Conservation (phyloP, 2,329 filamentous ascomycete species). For the Epichloe coenophiala region DNA sequence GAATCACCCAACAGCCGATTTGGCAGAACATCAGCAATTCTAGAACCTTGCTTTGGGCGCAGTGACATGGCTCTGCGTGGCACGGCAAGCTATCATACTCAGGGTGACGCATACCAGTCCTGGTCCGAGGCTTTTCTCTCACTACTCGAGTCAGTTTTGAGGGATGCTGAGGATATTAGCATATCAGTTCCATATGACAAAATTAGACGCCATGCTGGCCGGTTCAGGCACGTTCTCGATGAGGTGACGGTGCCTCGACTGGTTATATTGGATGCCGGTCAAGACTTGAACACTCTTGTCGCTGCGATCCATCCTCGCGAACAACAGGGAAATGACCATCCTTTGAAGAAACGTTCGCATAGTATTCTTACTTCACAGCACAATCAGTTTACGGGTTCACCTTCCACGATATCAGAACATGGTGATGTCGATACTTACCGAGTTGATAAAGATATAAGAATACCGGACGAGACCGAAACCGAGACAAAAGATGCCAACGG, state of each 20-base stretch:
- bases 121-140: slow-evolving; percentile 46
- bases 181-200: slow-evolving; percentile 43
- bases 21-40: slow-evolving; percentile 22
- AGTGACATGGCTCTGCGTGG: background rate
- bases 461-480: no score
- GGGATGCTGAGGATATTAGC: slow-evolving; percentile 47
- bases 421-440: background rate
- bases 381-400: background rate
- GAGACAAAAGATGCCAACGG: background rate
- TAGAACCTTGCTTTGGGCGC: background rate
- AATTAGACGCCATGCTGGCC: slow-evolving; percentile 37
- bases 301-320: background rate
- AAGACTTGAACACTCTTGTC: slow-evolving; percentile 37
- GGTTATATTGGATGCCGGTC: slow-evolving; percentile 39
- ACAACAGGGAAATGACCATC: background rate
- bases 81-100: background rate
- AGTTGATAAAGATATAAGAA: background rate
- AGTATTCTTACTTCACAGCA: background rate
- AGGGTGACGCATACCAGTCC: slow-evolving; percentile 14
- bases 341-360: background rate
- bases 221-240: slow-evolving; percentile 36
- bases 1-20: slow-evolving; percentile 34
- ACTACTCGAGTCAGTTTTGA: slow-evolving; percentile 40
- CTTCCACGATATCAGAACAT: background rate
- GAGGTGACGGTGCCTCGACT: slow-evolving; percentile 36